phyloP scores from a whole-genome alignment of 805 yeast species.

The Torulaspora microellipsoides region DNA sequence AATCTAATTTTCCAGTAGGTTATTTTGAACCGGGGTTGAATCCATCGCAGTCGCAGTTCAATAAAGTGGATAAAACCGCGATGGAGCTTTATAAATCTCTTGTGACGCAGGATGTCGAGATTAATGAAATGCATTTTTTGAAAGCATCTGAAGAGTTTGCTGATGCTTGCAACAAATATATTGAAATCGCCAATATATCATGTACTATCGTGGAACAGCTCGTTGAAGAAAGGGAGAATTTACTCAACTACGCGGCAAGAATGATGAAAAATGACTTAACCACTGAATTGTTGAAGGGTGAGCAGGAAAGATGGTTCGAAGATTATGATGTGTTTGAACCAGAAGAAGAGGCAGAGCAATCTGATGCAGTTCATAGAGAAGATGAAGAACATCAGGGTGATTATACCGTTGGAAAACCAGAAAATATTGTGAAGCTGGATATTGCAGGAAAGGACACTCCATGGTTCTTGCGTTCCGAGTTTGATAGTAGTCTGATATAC shows the following conservation, averaged over 20 bases:
- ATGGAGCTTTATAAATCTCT: constrained; percentile 44
- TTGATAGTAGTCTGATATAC: constrained; percentile 52
- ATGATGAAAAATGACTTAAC: constrained; percentile 72
- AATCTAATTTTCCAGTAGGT: constrained; percentile 44
- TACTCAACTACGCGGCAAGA: constrained; percentile 68
- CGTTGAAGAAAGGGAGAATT: constrained; percentile 64
- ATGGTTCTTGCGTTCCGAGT: constrained; percentile 70
- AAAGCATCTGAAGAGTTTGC: constrained; percentile 32
- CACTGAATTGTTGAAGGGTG: constrained; percentile 50
- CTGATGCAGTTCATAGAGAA: constrained; percentile 1
- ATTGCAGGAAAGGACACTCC: constrained; percentile 42
- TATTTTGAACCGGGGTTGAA: constrained; percentile 28
- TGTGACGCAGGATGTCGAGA: constrained; percentile 43
- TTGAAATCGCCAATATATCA: constrained; percentile 35
- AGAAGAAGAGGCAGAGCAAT: constrained; percentile 8
- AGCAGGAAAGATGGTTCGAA: constrained; percentile 34
- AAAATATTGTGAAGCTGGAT: constrained; percentile 29
- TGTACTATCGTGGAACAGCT: constrained; percentile 48
- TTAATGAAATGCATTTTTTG: constrained; percentile 35
- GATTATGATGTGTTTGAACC: constrained; percentile 27
- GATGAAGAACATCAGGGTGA: constrained; percentile 6
- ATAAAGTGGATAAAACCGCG: constrained; percentile 43
- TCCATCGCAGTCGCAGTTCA: constrained; percentile 11
- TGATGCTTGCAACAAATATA: constrained; percentile 33
- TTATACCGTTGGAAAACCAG: constrained; percentile 11